A percentile compares a stretch with the other conserved stretches of the same genome.
Evolutionary conservation across 768 basidiomycete species (phyloP).

Genomic region (Lentinus tigrinus): DNA sequence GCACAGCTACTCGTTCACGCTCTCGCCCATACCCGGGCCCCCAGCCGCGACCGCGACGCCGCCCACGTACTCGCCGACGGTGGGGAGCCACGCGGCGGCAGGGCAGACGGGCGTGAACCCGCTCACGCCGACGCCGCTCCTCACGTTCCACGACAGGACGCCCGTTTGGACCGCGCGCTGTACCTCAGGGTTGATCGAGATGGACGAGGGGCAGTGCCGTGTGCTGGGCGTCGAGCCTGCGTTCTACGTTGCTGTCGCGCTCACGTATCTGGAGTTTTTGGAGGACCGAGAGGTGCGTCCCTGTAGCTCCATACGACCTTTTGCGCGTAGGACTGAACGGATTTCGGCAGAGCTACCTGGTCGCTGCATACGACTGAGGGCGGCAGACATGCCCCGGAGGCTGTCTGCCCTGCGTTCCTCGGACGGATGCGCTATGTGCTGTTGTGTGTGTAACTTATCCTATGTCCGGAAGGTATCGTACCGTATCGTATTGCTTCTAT

Average conservation of each 20-base stretch:
- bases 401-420: not conserved
- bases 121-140: slow-evolving; percentile 43
- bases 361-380: slow-evolving; percentile 30
- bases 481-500: not conserved
- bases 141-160: slow-evolving; percentile 72
- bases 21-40: slow-evolving; percentile 34
- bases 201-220: slow-evolving; percentile 55
- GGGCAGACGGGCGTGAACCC: slow-evolving; percentile 22
- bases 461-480: slow-evolving; percentile 10
- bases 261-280: slow-evolving; percentile 77
- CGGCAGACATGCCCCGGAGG: not conserved
- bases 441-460: slow-evolving; percentile 14
- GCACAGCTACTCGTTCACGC: slow-evolving; percentile 62
- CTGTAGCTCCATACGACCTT: not conserved
- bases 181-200: slow-evolving; percentile 60
- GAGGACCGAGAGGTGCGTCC: slow-evolving; percentile 70
- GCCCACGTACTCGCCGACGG: slow-evolving; percentile 8
- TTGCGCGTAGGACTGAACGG: not conserved
- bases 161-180: slow-evolving; percentile 60
- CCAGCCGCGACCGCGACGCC: slow-evolving; percentile 17
- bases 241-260: slow-evolving; percentile 74
- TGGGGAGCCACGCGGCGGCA: not conserved
- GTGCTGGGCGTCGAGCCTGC: slow-evolving; percentile 69
- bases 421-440: not conserved
- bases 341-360: slow-evolving; percentile 29